Base-by-base conservation (phyloP, 2,329 filamentous ascomycete species). In the Coniochaeta sp. region DNA sequence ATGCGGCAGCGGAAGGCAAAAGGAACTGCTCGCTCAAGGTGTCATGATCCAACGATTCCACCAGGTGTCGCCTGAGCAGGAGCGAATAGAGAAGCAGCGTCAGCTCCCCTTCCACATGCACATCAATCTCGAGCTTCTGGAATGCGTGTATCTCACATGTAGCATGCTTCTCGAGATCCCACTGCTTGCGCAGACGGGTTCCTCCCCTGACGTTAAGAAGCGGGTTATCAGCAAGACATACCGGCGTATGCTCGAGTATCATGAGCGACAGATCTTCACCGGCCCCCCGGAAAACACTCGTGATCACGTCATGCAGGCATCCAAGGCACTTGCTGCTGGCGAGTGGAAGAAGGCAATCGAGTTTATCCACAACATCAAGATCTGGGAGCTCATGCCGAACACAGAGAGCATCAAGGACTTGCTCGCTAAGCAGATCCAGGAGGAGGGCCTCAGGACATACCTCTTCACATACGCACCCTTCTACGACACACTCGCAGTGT, bases 41-140 rank as follows among this genome's bases (percentile, higher is more conserved):
- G 91, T 99, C 64, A 96, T 98, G 82, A 95, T 99, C 75, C 95
- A 99, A 80, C 87, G 95, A 68, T 99, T 93, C 79, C 93, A 86
- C 70, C 93, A 96, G 71, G 95, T 99, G 63, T 95, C 93, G 38
- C 95, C 95, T 19, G 95, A 99, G 78, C 95, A 99, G 77, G 95
- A 99, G 80, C 90, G 93, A 66, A 84, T 98, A 43, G 95, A 99
- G 81, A 91, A 95, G 74, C 93, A 98, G 79, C 89, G 95, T 69
- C 95, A 99, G 79, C 85, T 99, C 67, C 95, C 95, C 40, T 99
- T 99, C 88, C 95, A 99, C 81, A 97, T 99, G 92, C 95, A 99
- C 84, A 99, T 99, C 82, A 99, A 99, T 82, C 85, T 99, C 58
- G 95, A 99, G 76, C 86, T 99, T 60, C 85, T 99, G 43, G 95